phyloP scores from a whole-genome alignment of 306 rosid species.

The cucumber (Cucumis sativus) region DNA sequence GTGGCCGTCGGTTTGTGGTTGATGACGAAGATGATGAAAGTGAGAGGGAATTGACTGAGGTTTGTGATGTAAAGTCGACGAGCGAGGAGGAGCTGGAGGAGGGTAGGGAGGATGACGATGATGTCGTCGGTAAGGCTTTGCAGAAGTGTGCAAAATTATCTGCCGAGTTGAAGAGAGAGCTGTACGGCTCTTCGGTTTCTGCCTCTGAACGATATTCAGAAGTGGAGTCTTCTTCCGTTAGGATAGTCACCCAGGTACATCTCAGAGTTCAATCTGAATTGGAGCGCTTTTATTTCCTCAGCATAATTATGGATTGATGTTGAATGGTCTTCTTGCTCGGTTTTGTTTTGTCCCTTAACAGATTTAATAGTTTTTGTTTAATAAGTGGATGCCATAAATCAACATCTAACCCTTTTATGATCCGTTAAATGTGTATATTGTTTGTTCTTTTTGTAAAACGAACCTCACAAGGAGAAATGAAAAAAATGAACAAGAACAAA shows the following conservation, averaged over 20 bases:
- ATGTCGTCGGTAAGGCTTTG: slow-evolving; percentile 79
- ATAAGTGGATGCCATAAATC: neutral
- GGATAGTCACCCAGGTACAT: slow-evolving; percentile 76
- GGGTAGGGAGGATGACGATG: slow-evolving; percentile 25
- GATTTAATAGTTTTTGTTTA: neutral
- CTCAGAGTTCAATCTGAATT: neutral
- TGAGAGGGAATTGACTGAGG: slow-evolving; percentile 27
- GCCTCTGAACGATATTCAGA: slow-evolving; percentile 65
- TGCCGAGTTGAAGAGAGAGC: slow-evolving; percentile 65
- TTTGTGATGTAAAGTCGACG: slow-evolving; percentile 30
- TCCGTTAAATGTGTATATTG: neutral
- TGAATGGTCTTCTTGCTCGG: too few species aligned
- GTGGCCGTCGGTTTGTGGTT: slow-evolving; percentile 60
- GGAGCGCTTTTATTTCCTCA: too few species aligned
- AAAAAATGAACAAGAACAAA: neutral
- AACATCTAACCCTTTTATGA: neutral
- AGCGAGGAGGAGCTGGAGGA: slow-evolving; percentile 27
- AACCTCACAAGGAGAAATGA: neutral
- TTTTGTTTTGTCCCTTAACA: too few species aligned
- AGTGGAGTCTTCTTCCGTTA: slow-evolving; percentile 66
- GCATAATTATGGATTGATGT: too few species aligned
- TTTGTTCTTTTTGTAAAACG: neutral
- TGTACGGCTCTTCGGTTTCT: slow-evolving; percentile 51
- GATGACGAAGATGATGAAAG: slow-evolving; percentile 54
- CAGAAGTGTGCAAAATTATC: slow-evolving; percentile 75